A percentile compares a stretch with the other conserved stretches of the same genome.
Evolutionary conservation across 805 yeast genomes (phyloP).

Genomic region (Ogataea trehaloabstinens): DNA sequence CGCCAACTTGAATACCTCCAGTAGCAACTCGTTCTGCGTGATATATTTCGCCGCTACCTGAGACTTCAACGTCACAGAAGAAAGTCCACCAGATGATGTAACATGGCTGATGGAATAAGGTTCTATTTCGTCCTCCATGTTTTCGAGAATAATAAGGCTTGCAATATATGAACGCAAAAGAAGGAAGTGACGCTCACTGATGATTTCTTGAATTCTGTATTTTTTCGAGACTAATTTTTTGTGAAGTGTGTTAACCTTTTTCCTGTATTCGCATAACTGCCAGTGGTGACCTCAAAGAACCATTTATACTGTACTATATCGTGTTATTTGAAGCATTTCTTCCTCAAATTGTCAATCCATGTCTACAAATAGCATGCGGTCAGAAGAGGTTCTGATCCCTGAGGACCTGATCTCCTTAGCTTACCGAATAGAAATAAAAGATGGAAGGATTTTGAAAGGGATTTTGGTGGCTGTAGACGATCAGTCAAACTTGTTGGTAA

Average conservation of each 20-base stretch:
- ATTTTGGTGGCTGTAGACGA: conserved; percentile 43
- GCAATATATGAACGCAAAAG: too few relatives aligned
- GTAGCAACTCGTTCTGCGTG: conserved; percentile 31
- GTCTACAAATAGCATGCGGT: background rate
- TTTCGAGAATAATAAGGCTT: too few relatives aligned
- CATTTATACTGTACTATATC: too few relatives aligned
- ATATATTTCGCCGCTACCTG: conserved; percentile 34
- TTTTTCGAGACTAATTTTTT: too few relatives aligned
- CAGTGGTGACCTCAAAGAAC: too few relatives aligned
- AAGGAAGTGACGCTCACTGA: too few relatives aligned
- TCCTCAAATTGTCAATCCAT: background rate
- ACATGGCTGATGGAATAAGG: conserved; percentile 26
- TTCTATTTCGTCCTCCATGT: conserved; percentile 19
- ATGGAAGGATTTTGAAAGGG: conserved; percentile 36
- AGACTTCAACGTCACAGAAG: conserved; percentile 32
- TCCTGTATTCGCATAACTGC: too few relatives aligned
- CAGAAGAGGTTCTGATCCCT: conserved; percentile 21
- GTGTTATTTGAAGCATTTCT: too few relatives aligned
- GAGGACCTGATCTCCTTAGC: conserved; percentile 35
- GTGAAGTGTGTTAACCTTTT: too few relatives aligned
- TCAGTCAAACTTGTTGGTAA: conserved; percentile 39
- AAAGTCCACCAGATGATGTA: conserved; percentile 22
- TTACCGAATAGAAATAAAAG: conserved; percentile 25
- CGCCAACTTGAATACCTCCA: conserved; percentile 19
- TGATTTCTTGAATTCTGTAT: too few relatives aligned